Base-by-base conservation (phyloP, 2,329 filamentous ascomycete genomes). In the Incumbomyces lentus region DNA sequence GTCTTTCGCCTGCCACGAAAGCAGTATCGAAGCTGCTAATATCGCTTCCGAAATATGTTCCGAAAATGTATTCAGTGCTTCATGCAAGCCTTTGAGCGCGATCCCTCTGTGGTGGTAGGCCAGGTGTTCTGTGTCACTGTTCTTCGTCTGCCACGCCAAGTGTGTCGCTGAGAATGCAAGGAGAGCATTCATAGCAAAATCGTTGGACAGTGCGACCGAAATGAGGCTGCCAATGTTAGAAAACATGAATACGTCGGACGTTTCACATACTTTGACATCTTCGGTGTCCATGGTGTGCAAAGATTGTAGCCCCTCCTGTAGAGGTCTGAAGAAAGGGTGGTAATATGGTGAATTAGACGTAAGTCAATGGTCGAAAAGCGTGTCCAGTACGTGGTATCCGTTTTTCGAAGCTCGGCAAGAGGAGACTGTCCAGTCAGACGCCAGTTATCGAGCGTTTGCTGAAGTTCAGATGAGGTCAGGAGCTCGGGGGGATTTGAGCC, bases 1-100 rank as follows among this genome's bases (percentile, higher is more conserved):
- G 70, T 96, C 90, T 50, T 83, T 92, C 47, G 87, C 86, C 69
- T 96, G 90, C 89, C 92, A 96, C 32, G 89, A 93, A 41, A 98
- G 75, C 40, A 96, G 77, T 37, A 95, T 79, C 19, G 90, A 95
- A 29, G 89, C 86, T 19, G 89, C 90, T 46, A 98, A 75, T 52
- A 95, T 82, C 36, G 89, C 88, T 66, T 98, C 90, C 1, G 87
- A 90, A 51, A 88, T 94, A 44, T 84, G 80, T 57, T 80, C 81
- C 2, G 85, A 93, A 66, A 96, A 95, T 16, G 76, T 75, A 37
- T 81, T 79, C 56, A 96, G 89, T 22, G 88, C 87, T 60, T 89
- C 84, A 60, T 95, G 87, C 40, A 96, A 70, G 2, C 90, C 90
- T 58, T 85, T 88, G 49, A 95, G 72, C 10, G 92, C 90, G 54